Evolutionary conservation across 1,139 yeast genomes (phyloP).

Genomic region (Saccharomyces hybrid): DNA sequence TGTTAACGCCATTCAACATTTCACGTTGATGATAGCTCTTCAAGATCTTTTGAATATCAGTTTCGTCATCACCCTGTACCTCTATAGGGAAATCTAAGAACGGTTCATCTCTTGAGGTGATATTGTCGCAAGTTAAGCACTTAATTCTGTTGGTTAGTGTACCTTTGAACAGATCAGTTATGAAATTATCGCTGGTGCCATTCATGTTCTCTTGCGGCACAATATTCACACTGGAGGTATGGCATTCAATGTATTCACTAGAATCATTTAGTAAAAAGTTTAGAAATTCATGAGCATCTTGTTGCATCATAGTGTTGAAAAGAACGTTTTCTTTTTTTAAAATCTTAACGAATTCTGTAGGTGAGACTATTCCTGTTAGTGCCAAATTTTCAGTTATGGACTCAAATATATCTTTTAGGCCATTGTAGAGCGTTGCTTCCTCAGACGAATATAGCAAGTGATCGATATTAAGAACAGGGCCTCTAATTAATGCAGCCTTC

Average conservation of each 20-base stretch:
- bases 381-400: conserved; percentile 66
- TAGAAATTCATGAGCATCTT: conserved; percentile 94
- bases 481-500: conserved; percentile 67
- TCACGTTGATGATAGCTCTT: too few species aligned
- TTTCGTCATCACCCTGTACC: too few species aligned
- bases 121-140: too few species aligned
- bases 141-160: too few species aligned
- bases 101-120: too few species aligned
- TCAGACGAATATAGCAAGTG: conserved; percentile 27
- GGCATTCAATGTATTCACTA: conserved; percentile 44
- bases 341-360: conserved; percentile 61
- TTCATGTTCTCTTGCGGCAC: conserved; percentile 8
- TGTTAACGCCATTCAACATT: too few species aligned
- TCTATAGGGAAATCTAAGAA: too few species aligned
- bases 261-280: conserved; percentile 78
- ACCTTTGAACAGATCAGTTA: too few species aligned
- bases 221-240: neutral
- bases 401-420: conserved; percentile 80
- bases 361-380: conserved; percentile 78
- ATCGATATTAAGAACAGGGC: conserved; percentile 81
- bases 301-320: conserved; percentile 90
- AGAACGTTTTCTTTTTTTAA: conserved; percentile 75
- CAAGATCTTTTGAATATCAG: too few species aligned
- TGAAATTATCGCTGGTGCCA: conserved; percentile 37
- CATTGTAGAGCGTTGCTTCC: conserved; percentile 51